phyloP scores from a whole-genome alignment of 2,329 filamentous ascomycete genomes.

The Fusarium camptoceras region DNA sequence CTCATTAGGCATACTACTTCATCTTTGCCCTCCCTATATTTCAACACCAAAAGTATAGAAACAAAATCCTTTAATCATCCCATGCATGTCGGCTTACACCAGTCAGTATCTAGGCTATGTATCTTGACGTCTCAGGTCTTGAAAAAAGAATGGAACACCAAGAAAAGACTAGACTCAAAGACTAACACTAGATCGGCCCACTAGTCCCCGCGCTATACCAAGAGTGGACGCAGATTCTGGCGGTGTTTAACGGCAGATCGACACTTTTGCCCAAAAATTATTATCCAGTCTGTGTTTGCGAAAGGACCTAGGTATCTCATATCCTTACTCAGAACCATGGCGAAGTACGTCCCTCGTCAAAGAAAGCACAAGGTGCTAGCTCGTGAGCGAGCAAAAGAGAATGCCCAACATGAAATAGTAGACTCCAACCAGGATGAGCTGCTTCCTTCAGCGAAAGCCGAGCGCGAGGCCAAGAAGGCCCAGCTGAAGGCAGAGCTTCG shows the following conservation, averaged over 20 bases:
- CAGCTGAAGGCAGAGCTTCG: conserved; percentile 66
- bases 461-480: conserved; percentile 66
- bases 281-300: not conserved
- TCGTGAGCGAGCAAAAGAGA: conserved; percentile 65
- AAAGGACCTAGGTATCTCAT: not conserved
- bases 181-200: not conserved
- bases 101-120: not conserved
- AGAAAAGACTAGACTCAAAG: not conserved
- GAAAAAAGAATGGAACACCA: not conserved
- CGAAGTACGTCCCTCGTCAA: conserved; percentile 71
- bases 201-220: conserved; percentile 52
- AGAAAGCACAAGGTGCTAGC: conserved; percentile 77
- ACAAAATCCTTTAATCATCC: not conserved
- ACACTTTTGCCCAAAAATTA: conserved; percentile 51
- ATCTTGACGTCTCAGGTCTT: not conserved
- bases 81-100: not conserved
- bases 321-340: conserved; percentile 53
- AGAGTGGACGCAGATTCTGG: conserved; percentile 47
- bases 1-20: not conserved
- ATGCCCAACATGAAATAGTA: conserved; percentile 55
- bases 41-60: not conserved
- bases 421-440: conserved; percentile 53
- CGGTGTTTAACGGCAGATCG: conserved; percentile 54
- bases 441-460: conserved; percentile 58
- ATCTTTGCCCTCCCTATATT: not conserved